phyloP scores from a whole-genome alignment of 2,329 filamentous ascomycete species.

The Cladosporium phlei region DNA sequence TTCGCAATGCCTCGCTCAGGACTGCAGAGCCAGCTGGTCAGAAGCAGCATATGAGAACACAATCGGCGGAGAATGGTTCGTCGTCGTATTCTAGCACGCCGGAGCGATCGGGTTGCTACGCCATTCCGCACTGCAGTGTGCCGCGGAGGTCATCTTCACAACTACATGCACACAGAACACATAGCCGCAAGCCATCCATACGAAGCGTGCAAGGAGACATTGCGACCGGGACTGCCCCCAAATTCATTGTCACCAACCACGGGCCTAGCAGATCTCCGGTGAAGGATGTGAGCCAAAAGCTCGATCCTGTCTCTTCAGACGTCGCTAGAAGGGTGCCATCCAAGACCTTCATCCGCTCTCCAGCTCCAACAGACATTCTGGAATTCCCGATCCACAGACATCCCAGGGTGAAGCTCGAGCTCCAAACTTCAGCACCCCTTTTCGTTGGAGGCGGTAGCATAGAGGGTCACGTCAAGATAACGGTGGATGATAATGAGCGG shows the following conservation, averaged over 20 bases:
- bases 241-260: conserved; percentile 37
- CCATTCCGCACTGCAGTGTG: conserved; percentile 41
- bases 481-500: conserved; percentile 44
- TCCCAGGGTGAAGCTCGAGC: conserved; percentile 44
- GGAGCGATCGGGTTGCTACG: conserved; percentile 42
- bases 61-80: conserved; percentile 19
- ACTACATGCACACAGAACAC: conserved; percentile 16
- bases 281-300: conserved; percentile 37
- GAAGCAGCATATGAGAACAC: conserved; percentile 11
- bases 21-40: conserved; percentile 12
- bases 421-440: conserved; percentile 48
- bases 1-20: conserved; percentile 22
- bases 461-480: conserved; percentile 47
- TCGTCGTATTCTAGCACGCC: conserved; percentile 32
- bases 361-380: conserved; percentile 45
- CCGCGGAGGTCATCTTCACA: conserved; percentile 45
- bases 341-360: conserved; percentile 46
- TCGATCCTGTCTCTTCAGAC: conserved; percentile 42
- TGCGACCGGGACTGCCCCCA: not conserved
- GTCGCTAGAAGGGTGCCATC: conserved; percentile 41
- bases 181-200: conserved; percentile 20
- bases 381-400: conserved; percentile 47
- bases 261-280: conserved; percentile 48
- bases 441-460: conserved; percentile 54
- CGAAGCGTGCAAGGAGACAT: conserved; percentile 9